phyloP scores from a whole-genome alignment of 225 moss, liverwort and hornwort genomes.

The Ulota crispa region DNA sequence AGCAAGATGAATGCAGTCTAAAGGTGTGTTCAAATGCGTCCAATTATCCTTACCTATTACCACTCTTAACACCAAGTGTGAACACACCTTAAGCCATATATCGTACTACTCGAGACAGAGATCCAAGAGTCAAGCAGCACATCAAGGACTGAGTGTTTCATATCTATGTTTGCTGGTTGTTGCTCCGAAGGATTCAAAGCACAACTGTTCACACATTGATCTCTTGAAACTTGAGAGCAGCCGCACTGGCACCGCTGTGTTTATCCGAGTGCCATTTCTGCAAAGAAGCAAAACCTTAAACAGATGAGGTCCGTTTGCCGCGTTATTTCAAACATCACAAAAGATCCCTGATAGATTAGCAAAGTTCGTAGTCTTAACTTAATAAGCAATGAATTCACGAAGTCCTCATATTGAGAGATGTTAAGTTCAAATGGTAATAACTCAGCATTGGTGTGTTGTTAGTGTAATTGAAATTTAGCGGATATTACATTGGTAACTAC shows the following conservation, averaged over 20 bases:
- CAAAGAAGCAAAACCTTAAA: not conserved
- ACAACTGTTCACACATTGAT: not conserved
- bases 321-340: not conserved
- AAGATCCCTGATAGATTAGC: not conserved
- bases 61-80: no score
- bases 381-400: not conserved
- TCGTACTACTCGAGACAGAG: not conserved
- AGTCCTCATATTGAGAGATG: not conserved
- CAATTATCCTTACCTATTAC: no score
- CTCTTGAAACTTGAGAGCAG: slow-evolving; percentile 71
- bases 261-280: slow-evolving; percentile 86
- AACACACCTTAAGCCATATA: not conserved
- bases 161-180: not conserved
- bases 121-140: not conserved
- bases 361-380: not conserved
- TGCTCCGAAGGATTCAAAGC: not conserved
- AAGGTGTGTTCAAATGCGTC: no score
- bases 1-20: no score
- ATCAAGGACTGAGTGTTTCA: not conserved
- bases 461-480: not conserved
- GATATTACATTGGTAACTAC: not conserved
- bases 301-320: not conserved
- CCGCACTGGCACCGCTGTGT: slow-evolving; percentile 53
- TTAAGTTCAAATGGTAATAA: not conserved
- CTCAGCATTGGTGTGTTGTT: not conserved